Conservation (phyloP, 2,329 filamentous ascomycete genomes). For the Hymenoscyphus infarciens region DNA sequence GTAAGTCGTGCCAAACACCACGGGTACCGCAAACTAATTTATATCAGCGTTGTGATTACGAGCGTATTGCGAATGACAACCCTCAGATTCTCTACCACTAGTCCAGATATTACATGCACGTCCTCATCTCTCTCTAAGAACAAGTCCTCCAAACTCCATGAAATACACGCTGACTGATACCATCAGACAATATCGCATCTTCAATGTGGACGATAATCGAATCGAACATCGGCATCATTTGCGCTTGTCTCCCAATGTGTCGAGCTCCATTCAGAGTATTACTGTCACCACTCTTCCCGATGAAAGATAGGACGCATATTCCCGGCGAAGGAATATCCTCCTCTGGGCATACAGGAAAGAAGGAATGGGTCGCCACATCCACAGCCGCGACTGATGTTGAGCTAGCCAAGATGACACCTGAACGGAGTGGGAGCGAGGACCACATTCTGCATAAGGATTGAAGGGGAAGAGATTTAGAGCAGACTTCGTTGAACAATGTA, state of each 20-base stretch:
- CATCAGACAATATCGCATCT: slow-evolving; percentile 16
- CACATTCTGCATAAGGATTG: background rate
- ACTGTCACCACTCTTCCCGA: slow-evolving; percentile 25
- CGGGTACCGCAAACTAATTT: background rate
- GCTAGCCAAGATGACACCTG: background rate
- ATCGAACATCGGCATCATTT: slow-evolving; percentile 37
- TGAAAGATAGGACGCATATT: background rate
- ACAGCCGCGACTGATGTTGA: background rate
- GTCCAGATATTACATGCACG: background rate
- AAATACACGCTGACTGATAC: background rate
- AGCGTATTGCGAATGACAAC: background rate
- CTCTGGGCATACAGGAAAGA: background rate
- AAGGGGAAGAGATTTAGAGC: background rate
- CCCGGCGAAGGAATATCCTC: background rate
- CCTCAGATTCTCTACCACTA: background rate
- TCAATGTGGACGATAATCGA: slow-evolving; percentile 40
- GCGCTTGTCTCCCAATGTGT: slow-evolving; percentile 39
- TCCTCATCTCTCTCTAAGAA: too few relatives aligned
- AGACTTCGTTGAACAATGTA: background rate
- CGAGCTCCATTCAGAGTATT: slow-evolving; percentile 32
- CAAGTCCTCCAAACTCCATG: too few relatives aligned
- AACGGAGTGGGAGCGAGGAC: background rate
- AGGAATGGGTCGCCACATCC: background rate
- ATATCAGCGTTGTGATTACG: background rate
- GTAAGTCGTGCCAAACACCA: slow-evolving; percentile 27